A percentile compares a stretch with the other conserved stretches of the same genome.
phyloP scores from a whole-genome alignment of 164 flowering plant genomes.

The Magnolia kwangsiensis region DNA sequence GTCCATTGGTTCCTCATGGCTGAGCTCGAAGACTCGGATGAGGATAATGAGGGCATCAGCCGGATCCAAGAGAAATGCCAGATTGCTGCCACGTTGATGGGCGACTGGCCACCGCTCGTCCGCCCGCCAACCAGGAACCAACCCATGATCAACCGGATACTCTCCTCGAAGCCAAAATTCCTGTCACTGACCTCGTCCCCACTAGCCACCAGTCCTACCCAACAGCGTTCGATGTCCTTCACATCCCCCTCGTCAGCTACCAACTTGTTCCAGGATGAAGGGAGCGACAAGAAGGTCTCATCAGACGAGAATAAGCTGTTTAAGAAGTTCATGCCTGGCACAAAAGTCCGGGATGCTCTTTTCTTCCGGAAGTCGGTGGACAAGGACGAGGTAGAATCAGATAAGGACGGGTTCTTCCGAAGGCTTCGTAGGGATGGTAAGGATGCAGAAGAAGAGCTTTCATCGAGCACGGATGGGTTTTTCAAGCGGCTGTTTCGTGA shows the following conservation, averaged over 20 bases:
- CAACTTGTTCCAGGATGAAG: conserved; percentile 47
- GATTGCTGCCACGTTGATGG: conserved; percentile 89
- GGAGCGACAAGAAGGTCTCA: conserved; percentile 21
- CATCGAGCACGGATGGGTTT: conserved; percentile 57
- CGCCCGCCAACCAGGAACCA: conserved; percentile 62
- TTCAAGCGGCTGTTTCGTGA: conserved; percentile 85
- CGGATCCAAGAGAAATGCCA: conserved; percentile 98
- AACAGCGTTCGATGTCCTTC: conserved; percentile 49
- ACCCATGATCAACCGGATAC: conserved; percentile 61
- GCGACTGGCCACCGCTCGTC: conserved; percentile 87
- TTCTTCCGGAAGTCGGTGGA: conserved; percentile 38
- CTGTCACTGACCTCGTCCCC: conserved; percentile 77
- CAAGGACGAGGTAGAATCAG: conserved; percentile 38
- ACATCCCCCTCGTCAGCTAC: conserved; percentile 43
- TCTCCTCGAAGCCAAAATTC: conserved; percentile 78
- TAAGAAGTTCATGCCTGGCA: conserved; percentile 37
- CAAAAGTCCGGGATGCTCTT: conserved; percentile 33
- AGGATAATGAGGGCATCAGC: conserved; percentile 83
- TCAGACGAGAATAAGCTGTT: conserved; percentile 62
- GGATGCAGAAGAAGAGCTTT: conserved; percentile 61
- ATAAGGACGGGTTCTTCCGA: conserved; percentile 45
- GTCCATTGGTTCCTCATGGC: conserved; percentile 97
- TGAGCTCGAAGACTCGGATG: conserved; percentile 93
- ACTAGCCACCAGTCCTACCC: conserved; percentile 21
- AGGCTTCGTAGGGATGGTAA: conserved; percentile 34